Conservation (phyloP, 164 flowering plant genomes). For the Umbilicus rupestris region DNA sequence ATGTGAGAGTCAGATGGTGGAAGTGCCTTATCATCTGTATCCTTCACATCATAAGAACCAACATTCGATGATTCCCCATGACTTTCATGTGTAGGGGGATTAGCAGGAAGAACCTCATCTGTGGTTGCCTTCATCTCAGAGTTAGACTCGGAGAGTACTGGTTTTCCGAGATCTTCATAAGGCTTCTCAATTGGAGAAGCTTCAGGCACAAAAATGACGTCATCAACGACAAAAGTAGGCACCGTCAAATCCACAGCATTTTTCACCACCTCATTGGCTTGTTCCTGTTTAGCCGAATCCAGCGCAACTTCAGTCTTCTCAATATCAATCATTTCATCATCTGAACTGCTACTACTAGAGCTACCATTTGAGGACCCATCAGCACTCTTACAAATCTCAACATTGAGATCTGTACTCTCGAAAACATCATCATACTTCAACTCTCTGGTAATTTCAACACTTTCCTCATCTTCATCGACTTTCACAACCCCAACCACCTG, state of each 20-base stretch:
- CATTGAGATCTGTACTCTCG: background rate
- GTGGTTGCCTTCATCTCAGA: background rate
- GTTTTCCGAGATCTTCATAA: background rate
- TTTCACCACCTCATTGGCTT: background rate
- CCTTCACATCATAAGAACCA: background rate
- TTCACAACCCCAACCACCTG: background rate
- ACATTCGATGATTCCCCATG: slow-evolving; percentile 5
- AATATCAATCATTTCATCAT: background rate
- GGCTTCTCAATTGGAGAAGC: background rate
- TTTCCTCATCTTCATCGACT: background rate
- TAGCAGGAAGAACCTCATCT: background rate
- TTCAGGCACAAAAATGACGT: background rate
- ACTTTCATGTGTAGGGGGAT: background rate
- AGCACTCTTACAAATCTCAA: background rate
- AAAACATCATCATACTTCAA: background rate
- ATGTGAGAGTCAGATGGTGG: background rate
- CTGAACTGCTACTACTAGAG: slow-evolving; percentile 2
- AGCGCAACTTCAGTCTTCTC: background rate
- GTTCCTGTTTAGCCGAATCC: background rate
- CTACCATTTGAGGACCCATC: background rate
- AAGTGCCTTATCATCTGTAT: background rate
- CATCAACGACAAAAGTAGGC: background rate
- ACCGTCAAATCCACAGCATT: background rate
- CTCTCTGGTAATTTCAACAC: background rate
- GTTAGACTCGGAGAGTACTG: background rate